phyloP scores from a whole-genome alignment of 2,329 filamentous ascomycete species.

The Colletotrichum cuscutae region DNA sequence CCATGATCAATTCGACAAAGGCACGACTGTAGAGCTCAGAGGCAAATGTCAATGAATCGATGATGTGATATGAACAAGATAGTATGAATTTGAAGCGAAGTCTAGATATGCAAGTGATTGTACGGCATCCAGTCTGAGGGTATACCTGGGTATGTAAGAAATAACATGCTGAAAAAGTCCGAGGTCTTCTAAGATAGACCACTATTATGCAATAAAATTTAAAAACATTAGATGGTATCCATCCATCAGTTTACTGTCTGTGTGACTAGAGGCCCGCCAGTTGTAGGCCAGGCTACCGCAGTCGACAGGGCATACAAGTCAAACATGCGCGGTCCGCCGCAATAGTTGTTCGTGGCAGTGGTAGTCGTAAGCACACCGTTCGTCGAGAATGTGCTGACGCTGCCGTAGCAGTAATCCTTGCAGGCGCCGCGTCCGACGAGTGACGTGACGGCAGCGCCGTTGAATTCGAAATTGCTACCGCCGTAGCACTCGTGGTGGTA shows the following conservation, averaged over 20 bases:
- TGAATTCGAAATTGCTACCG: constrained; percentile 39
- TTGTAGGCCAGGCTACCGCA: constrained; percentile 37
- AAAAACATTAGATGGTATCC: background rate
- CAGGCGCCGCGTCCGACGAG: constrained; percentile 44
- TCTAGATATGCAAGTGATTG: background rate
- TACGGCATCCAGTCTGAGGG: background rate
- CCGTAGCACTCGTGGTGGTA: constrained; percentile 48
- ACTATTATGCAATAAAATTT: background rate
- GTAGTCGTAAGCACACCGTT: constrained; percentile 37
- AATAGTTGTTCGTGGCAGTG: constrained; percentile 42
- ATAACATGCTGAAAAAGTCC: background rate
- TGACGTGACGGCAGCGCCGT: constrained; percentile 37
- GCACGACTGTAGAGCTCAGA: too few relatives aligned
- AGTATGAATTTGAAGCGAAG: background rate
- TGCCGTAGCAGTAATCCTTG: constrained; percentile 42
- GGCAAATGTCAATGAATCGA: background rate
- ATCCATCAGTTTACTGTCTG: constrained; percentile 8
- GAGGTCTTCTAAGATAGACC: background rate
- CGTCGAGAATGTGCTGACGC: constrained; percentile 36
- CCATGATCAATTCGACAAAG: background rate
- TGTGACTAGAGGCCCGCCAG: constrained; percentile 36
- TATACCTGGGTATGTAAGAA: constrained; percentile 8
- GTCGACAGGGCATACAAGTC: constrained; percentile 43
- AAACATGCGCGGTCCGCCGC: constrained; percentile 46
- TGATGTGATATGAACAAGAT: background rate